A percentile compares a stretch with the other conserved stretches of the same genome.
phyloP scores from a whole-genome alignment of 805 yeast genomes.

The Yarrowia divulgata region DNA sequence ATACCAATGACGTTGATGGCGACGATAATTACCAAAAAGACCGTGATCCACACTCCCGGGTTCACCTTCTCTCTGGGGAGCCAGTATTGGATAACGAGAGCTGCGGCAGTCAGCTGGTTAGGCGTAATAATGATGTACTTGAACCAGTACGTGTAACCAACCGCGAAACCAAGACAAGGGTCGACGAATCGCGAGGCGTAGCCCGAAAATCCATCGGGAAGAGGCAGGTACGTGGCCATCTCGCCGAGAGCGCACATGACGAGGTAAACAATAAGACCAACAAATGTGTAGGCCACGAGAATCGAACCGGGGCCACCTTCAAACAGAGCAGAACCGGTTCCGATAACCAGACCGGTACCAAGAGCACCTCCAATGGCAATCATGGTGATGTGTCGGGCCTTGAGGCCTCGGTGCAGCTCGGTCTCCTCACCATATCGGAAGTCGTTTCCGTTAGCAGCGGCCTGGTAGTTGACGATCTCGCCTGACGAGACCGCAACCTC shows the following conservation, averaged over 20 bases:
- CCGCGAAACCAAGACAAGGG: constrained; percentile 70
- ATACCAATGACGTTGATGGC: constrained; percentile 61
- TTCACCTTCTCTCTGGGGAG: constrained; percentile 52
- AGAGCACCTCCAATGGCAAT: constrained; percentile 84
- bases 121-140: constrained; percentile 65
- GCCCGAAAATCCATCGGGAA: constrained; percentile 70
- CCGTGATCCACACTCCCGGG: constrained; percentile 60
- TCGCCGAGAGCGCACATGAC: constrained; percentile 76
- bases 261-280: constrained; percentile 74
- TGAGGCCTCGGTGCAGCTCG: constrained; percentile 50
- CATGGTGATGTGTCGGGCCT: constrained; percentile 71
- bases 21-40: constrained; percentile 60
- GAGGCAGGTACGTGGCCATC: constrained; percentile 70
- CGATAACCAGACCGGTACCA: constrained; percentile 81
- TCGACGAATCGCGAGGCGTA: constrained; percentile 70
- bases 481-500: constrained; percentile 27
- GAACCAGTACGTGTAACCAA: constrained; percentile 69
- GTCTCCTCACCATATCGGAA: constrained; percentile 38
- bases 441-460: constrained; percentile 34
- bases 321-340: constrained; percentile 74
- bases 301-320: constrained; percentile 68
- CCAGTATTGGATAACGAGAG: constrained; percentile 64
- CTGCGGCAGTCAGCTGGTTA: constrained; percentile 69
- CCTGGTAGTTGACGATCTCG: constrained; percentile 29
- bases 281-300: constrained; percentile 67